Percentiles rank a stretch among this genome's conserved stretches.
These are phyloP conservation scores for Friedmanniomyces simplex DNA, from an alignment of 495 filamentous ascomycete genomes.

Conservation along the genomic window DNA sequence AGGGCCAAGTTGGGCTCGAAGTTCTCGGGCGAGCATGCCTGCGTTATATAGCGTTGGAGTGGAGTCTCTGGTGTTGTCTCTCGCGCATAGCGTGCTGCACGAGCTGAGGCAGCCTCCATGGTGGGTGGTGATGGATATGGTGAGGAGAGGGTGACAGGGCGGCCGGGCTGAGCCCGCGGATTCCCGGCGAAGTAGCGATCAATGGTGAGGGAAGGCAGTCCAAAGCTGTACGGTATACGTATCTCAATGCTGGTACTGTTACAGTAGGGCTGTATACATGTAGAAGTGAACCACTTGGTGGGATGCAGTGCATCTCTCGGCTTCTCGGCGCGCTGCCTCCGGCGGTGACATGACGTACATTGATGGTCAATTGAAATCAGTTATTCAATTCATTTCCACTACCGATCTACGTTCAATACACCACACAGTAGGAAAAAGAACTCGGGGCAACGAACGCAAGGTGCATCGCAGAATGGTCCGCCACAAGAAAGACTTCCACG, in stretches of 20 bases:
- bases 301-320: too few relatives aligned
- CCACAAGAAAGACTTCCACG: constrained; percentile 84
- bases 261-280: too few relatives aligned
- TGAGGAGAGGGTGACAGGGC: background rate
- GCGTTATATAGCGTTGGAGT: constrained; percentile 88
- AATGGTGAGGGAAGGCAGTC: background rate
- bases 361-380: too few relatives aligned
- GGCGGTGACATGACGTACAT: too few relatives aligned
- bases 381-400: too few relatives aligned
- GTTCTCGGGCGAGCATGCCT: constrained; percentile 90
- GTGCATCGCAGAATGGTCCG: constrained; percentile 55
- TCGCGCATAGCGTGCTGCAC: constrained; percentile 66
- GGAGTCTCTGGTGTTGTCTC: constrained; percentile 55
- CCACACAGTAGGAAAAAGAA: too few relatives aligned
- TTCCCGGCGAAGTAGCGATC: constrained; percentile 8
- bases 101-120: constrained; percentile 90
- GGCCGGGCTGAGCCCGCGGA: background rate
- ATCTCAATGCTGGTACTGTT: too few relatives aligned
- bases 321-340: too few relatives aligned
- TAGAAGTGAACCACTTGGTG: too few relatives aligned
- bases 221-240: too few relatives aligned
- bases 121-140: constrained; percentile 10
- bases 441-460: background rate
- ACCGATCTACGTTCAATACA: too few relatives aligned
- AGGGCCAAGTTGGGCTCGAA: constrained; percentile 95